Evolutionary conservation across 2,329 filamentous ascomycete species (phyloP), one percentile per base, ranked within the genome.

Genomic region (Teratosphaeria nubilosa): DNA sequence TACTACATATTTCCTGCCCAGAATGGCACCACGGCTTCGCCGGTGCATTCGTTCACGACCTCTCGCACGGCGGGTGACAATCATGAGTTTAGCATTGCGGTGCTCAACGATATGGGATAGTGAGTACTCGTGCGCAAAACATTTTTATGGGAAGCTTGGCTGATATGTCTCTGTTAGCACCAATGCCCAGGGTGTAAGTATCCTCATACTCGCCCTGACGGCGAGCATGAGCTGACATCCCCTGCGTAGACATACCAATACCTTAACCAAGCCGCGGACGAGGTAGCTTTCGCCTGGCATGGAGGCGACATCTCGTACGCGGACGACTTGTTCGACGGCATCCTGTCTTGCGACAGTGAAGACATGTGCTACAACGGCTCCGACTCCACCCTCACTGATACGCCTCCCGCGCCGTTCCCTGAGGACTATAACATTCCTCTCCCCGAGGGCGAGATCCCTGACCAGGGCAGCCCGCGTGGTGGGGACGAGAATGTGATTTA

Each of bases 31-130:
- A 80, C 77, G 2, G 68, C 69, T 45, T 80, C 79, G 1, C 70
- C 75, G 0, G 68, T 78, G 16, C 64, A 78, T 57, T 75, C 65
- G 61, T 80, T 81, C 71, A 76, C 68, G 22, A 80, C 78, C 2
- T 74, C 76, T 24, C 73, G 70, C 2, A 72, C 71, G 7, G 72
- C 76, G 27, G 79, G 79, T 54, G 73, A 77, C 59, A 58, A 62
- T 0, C 69, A 64, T 5, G 63, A 70, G 11, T 80, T 81, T 65
- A 72, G 70, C 5, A 68, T 80, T 14, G 77, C 76, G 22, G 74
- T 81, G 1, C 61, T 81, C 45, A 79, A 79, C 60, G 79, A 81
- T 60, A 80, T 81, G 78, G 78, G 78, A 7, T 80, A 80, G 41
- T 48, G n/a, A 48, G 41, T 20, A n/a, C 3, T 22, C 7, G 9